Evolutionary conservation across 2,329 filamentous ascomycete species (phyloP).

Genomic region (Zasmidium citrigriseum): DNA sequence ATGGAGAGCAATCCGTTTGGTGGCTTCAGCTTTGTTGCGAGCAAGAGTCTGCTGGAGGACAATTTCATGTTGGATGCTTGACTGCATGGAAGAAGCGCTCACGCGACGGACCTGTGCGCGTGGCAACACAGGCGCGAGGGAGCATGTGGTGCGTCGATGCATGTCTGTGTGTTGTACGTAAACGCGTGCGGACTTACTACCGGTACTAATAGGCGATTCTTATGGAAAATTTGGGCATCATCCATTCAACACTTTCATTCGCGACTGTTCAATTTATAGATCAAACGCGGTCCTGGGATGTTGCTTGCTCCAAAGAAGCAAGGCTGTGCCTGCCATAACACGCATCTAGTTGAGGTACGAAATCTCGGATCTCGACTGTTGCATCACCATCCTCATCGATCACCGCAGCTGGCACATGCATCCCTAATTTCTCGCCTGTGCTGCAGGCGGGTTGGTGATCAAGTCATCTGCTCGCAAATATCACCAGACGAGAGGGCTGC

Average conservation of each 20-base stretch:
- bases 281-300: too few relatives aligned
- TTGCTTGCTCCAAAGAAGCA: too few relatives aligned
- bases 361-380: not conserved
- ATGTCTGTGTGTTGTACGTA: not conserved
- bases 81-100: constrained; percentile 22
- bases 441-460: not conserved
- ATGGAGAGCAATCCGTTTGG: constrained; percentile 51
- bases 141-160: not conserved
- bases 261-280: too few relatives aligned
- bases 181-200: too few relatives aligned
- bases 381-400: too few relatives aligned
- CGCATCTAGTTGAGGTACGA: too few relatives aligned
- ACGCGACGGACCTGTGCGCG: not conserved
- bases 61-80: constrained; percentile 37
- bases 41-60: constrained; percentile 50
- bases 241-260: too few relatives aligned
- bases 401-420: not conserved
- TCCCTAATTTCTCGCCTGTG: not conserved
- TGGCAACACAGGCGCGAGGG: not conserved
- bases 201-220: not conserved
- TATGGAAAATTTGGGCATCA: too few relatives aligned
- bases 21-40: constrained; percentile 57
- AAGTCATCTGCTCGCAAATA: not conserved
- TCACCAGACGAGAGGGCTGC: not conserved
- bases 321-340: not conserved